These are phyloP conservation scores for Apium graveolens DNA, from an alignment of 129 eudicot species.

Conservation along the genomic window DNA sequence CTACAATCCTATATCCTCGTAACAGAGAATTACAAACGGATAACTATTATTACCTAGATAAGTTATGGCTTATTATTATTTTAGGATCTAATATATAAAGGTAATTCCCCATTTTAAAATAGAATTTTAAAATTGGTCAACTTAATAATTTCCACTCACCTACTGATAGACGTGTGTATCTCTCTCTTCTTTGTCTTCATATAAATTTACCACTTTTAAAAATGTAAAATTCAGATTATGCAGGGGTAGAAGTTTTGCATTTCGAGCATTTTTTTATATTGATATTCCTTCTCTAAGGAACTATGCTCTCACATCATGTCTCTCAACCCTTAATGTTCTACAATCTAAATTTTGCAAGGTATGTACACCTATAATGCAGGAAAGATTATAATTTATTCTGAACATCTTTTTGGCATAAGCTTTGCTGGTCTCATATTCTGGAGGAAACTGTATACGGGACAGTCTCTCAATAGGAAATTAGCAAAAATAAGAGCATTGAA, in stretches of 20 bases:
- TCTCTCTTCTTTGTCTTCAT: background rate
- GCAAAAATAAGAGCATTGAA: background rate
- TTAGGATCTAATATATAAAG: background rate
- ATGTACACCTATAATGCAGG: background rate
- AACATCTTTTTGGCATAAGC: background rate
- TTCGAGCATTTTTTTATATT: background rate
- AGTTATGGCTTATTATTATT: background rate
- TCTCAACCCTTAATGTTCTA: background rate
- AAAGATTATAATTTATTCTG: background rate
- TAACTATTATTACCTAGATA: background rate
- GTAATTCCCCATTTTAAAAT: background rate
- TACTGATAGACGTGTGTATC: background rate
- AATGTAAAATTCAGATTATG: background rate
- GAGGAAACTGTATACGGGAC: background rate
- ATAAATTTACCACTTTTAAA: too few species aligned
- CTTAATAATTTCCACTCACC: background rate
- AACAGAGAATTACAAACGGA: background rate
- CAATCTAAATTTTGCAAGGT: background rate
- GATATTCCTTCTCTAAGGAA: background rate
- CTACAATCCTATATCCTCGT: background rate
- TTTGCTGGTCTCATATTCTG: background rate
- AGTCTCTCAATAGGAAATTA: background rate
- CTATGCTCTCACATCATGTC: background rate
- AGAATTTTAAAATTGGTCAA: background rate
- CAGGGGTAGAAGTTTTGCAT: background rate